Percentiles rank a stretch among this genome's conserved stretches.
phyloP scores from a whole-genome alignment of 2,329 filamentous ascomycete genomes.

The Cladophialophora immunda region DNA sequence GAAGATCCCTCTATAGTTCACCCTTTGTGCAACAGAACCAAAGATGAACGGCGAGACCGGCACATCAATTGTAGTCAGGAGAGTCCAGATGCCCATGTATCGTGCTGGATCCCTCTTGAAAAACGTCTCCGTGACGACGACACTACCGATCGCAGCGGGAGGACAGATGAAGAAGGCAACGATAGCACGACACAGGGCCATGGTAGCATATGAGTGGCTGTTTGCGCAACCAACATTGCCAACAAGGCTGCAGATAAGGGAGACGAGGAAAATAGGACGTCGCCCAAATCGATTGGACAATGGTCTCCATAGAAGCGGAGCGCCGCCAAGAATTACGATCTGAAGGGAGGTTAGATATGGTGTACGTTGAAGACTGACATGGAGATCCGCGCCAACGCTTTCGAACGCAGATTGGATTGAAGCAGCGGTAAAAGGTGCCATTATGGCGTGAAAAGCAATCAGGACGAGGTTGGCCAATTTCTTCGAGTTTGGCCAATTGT shows the following conservation, averaged over 20 bases:
- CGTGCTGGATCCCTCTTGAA: conserved; percentile 64
- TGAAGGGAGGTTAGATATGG: background rate
- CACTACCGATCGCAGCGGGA: conserved; percentile 63
- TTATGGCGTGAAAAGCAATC: background rate
- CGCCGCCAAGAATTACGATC: background rate
- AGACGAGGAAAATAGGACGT: conserved; percentile 43
- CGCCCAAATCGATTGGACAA: background rate
- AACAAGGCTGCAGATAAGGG: conserved; percentile 60
- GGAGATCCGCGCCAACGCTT: background rate
- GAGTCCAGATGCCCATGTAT: conserved; percentile 68
- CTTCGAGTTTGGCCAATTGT: background rate
- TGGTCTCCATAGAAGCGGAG: background rate
- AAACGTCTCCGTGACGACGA: conserved; percentile 66
- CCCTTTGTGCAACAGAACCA: conserved; percentile 59
- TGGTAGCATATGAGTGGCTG: conserved; percentile 58
- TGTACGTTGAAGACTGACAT: background rate
- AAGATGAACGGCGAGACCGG: conserved; percentile 49
- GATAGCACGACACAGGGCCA: conserved; percentile 62
- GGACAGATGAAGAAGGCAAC: conserved; percentile 66
- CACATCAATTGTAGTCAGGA: conserved; percentile 60
- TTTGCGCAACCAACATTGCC: conserved; percentile 56
- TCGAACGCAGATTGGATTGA: background rate
- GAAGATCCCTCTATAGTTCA: conserved; percentile 59
- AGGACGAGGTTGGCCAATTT: background rate
- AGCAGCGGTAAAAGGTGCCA: background rate